These are phyloP conservation scores for Rhytidhysteron rufulum DNA, from an alignment of 2,329 filamentous ascomycete species.

Conservation along the genomic window DNA sequence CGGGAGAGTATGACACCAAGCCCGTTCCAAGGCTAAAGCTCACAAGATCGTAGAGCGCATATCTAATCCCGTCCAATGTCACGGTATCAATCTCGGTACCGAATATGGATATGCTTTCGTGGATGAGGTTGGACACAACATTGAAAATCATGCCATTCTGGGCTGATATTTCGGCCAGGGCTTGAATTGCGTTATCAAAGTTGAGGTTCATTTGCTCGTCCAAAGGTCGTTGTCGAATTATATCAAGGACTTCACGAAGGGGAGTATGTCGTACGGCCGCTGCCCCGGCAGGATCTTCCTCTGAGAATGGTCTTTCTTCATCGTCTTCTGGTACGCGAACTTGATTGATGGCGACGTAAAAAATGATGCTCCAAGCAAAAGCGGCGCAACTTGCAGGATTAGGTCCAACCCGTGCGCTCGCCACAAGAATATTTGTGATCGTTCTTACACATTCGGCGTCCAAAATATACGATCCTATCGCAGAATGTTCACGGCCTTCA, in stretches of 20 bases:
- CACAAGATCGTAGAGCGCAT: conserved; percentile 66
- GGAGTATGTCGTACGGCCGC: conserved; percentile 13
- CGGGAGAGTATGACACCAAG: conserved; percentile 67
- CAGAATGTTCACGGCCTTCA: conserved; percentile 27
- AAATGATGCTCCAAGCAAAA: conserved; percentile 76
- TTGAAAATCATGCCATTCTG: conserved; percentile 19
- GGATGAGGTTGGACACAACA: conserved; percentile 22
- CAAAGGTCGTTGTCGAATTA: conserved; percentile 14
- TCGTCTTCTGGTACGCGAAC: not conserved
- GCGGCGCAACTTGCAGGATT: conserved; percentile 67
- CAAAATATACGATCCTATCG: conserved; percentile 59
- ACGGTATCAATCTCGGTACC: conserved; percentile 47
- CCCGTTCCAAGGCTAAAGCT: conserved; percentile 57
- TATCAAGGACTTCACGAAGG: conserved; percentile 25
- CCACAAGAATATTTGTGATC: conserved; percentile 68
- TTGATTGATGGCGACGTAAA: conserved; percentile 5
- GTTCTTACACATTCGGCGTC: conserved; percentile 66
- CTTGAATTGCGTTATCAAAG: conserved; percentile 19
- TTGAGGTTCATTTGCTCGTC: conserved; percentile 16
- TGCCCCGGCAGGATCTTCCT: not conserved
- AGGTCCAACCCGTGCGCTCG: conserved; percentile 54
- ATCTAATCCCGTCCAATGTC: conserved; percentile 60
- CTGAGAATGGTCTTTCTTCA: not conserved
- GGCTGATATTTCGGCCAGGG: conserved; percentile 23
- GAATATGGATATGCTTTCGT: conserved; percentile 36